phyloP scores from a whole-genome alignment of 2,329 filamentous ascomycete genomes.

The Nigrospora sphaerica region DNA sequence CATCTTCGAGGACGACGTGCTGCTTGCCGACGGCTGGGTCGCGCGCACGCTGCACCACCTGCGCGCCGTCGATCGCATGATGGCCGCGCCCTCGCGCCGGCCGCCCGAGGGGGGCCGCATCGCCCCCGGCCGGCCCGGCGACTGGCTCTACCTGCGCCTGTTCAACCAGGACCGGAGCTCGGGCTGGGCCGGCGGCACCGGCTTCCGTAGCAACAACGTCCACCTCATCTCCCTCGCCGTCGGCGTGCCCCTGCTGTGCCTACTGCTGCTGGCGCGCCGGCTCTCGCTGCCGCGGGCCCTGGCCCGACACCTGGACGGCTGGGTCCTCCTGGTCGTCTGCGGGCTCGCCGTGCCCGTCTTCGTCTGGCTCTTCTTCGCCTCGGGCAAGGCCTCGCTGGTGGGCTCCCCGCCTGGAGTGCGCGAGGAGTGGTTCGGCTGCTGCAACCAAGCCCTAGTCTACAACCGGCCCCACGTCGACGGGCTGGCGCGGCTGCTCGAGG shows the following conservation, averaged over 20 bases:
- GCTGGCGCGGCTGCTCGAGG: slow-evolving; percentile 15
- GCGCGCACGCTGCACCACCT: slow-evolving; percentile 17
- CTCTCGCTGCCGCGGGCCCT: slow-evolving; percentile 11
- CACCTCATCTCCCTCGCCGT: slow-evolving; percentile 19
- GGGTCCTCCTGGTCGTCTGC: slow-evolving; percentile 18
- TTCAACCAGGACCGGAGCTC: slow-evolving; percentile 23
- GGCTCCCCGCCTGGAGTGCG: slow-evolving; percentile 15
- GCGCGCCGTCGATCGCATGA: slow-evolving; percentile 15
- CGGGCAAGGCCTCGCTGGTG: slow-evolving; percentile 21
- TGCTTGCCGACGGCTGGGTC: slow-evolving; percentile 22
- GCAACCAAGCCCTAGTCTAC: slow-evolving; percentile 23
- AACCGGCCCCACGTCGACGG: slow-evolving; percentile 16
- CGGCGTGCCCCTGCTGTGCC: slow-evolving; percentile 12
- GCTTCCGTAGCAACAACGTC: slow-evolving; percentile 20
- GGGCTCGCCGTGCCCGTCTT: slow-evolving; percentile 18
- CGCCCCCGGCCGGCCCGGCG: slow-evolving; percentile 16
- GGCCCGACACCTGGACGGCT: slow-evolving; percentile 16
- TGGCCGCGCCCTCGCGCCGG: slow-evolving; percentile 16
- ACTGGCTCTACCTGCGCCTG: slow-evolving; percentile 21
- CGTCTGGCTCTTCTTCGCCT: slow-evolving; percentile 23
- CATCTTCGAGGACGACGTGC: slow-evolving; percentile 21
- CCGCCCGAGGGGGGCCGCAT: slow-evolving; percentile 12
- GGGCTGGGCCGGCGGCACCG: slow-evolving; percentile 20
- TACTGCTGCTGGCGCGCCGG: slow-evolving; percentile 13
- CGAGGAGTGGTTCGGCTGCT: slow-evolving; percentile 23